phyloP scores from a whole-genome alignment of 768 basidiomycete species.

The Agaricus subrufescens region DNA sequence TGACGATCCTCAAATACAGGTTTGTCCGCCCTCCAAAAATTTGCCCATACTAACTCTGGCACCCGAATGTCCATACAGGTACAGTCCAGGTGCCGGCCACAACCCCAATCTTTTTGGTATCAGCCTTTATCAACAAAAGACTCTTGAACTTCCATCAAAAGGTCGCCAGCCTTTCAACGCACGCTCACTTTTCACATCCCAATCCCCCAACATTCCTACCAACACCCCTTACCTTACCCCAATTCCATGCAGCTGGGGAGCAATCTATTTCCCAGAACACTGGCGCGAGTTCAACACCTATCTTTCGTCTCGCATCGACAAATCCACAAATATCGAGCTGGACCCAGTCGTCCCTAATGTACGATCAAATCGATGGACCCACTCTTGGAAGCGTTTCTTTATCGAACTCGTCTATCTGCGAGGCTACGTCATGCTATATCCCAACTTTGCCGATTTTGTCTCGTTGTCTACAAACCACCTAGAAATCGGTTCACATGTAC shows the following conservation, averaged over 20 bases:
- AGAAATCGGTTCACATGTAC: conserved; percentile 82
- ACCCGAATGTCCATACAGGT: conserved; percentile 33
- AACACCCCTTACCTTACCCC: conserved; percentile 78
- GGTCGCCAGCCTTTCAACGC: conserved; percentile 71
- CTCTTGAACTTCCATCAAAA: conserved; percentile 62
- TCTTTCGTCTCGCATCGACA: conserved; percentile 66
- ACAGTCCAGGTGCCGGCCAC: conserved; percentile 38
- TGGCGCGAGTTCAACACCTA: conserved; percentile 87
- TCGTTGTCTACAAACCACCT: conserved; percentile 90
- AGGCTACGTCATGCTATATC: conserved; percentile 87
- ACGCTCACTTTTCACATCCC: conserved; percentile 45
- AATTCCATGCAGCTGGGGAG: conserved; percentile 90
- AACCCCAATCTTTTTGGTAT: conserved; percentile 65
- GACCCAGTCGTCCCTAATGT: conserved; percentile 61
- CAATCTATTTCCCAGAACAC: conserved; percentile 83
- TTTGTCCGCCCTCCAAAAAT: conserved; percentile 19
- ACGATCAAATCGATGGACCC: conserved; percentile 76
- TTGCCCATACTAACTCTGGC: background rate
- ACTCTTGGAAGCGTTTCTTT: conserved; percentile 87
- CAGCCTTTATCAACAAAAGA: conserved; percentile 85
- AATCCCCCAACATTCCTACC: conserved; percentile 21
- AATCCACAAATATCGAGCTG: conserved; percentile 27
- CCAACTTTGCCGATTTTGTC: conserved; percentile 66
- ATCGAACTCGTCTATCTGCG: conserved; percentile 81
- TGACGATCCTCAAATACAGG: conserved; percentile 75